Evolutionary conservation across 768 basidiomycete species (phyloP).

Genomic region (Russula griseocarnosa): DNA sequence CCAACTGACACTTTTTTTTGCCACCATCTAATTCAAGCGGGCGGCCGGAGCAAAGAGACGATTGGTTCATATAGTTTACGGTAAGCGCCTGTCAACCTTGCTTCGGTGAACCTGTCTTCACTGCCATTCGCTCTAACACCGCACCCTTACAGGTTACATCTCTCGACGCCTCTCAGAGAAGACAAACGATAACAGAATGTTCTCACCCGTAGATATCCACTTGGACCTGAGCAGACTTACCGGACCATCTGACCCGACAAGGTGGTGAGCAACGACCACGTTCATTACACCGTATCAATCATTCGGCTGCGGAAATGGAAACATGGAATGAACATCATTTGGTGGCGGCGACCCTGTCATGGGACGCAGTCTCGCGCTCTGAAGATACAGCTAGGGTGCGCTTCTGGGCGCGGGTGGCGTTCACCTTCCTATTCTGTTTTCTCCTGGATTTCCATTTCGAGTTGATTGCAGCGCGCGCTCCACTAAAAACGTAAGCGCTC

Average conservation of each 20-base stretch:
- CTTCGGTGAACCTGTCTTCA: conserved; percentile 8
- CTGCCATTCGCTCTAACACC: conserved; percentile 20
- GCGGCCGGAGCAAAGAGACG: conserved; percentile 5
- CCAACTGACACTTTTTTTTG: background rate
- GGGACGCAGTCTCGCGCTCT: conserved; percentile 5
- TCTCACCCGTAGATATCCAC: background rate
- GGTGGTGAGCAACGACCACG: background rate
- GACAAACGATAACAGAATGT: background rate
- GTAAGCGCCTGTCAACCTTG: conserved; percentile 9
- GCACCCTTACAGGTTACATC: conserved; percentile 3
- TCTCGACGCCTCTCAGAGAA: background rate
- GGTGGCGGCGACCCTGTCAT: conserved; percentile 1
- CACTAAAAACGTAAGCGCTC: conserved; percentile 1
- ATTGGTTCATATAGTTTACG: background rate
- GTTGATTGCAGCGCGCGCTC: background rate
- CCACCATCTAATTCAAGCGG: conserved; percentile 1
- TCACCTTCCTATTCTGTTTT: background rate
- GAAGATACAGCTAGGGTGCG: background rate
- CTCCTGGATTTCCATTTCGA: background rate
- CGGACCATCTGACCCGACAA: background rate
- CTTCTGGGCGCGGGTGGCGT: background rate
- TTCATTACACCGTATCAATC: background rate
- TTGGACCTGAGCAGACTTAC: background rate
- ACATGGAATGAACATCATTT: conserved; percentile 1
- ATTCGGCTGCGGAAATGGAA: conserved; percentile 2